These are phyloP conservation scores for Chaetothyriales sp. DNA, from an alignment of 2,329 filamentous ascomycete species.

Conservation along the genomic window DNA sequence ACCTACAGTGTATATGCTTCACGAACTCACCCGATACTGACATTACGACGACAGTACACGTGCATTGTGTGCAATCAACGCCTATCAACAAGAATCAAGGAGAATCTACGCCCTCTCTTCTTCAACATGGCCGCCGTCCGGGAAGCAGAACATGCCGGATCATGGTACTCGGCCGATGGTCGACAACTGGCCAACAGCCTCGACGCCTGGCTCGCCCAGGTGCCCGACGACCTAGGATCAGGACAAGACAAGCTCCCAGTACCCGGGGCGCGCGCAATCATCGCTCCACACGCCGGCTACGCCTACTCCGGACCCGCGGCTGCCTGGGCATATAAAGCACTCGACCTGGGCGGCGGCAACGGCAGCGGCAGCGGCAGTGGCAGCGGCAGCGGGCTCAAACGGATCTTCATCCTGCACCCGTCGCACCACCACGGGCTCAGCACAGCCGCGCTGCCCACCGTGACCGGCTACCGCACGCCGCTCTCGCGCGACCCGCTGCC, in stretches of 20 bases:
- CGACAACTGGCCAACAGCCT: slow-evolving; percentile 52
- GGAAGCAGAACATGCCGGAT: slow-evolving; percentile 61
- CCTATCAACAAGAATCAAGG: no score
- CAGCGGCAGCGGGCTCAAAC: slow-evolving; percentile 40
- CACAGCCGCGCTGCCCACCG: slow-evolving; percentile 61
- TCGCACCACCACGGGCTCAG: slow-evolving; percentile 75
- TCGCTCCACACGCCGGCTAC: slow-evolving; percentile 92
- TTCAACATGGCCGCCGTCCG: slow-evolving; percentile 27
- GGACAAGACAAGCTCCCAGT: slow-evolving; percentile 53
- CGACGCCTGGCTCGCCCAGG: slow-evolving; percentile 55
- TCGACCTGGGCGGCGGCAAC: slow-evolving; percentile 67
- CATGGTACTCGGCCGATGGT: slow-evolving; percentile 62
- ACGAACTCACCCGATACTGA: no score
- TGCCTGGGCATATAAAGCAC: slow-evolving; percentile 82
- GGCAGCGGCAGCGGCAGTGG: no score
- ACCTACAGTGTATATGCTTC: no score
- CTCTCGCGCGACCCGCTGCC: slow-evolving; percentile 29
- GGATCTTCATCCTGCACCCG: slow-evolving; percentile 81
- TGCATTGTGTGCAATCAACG: no score
- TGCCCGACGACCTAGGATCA: slow-evolving; percentile 46
- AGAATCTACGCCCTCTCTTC: no score
- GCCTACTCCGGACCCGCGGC: slow-evolving; percentile 80
- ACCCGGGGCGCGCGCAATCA: slow-evolving; percentile 63
- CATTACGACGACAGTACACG: no score
- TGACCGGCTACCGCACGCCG: slow-evolving; percentile 37